Base-by-base conservation (phyloP, 2,329 filamentous ascomycete genomes). In the Phialophora tarda region DNA sequence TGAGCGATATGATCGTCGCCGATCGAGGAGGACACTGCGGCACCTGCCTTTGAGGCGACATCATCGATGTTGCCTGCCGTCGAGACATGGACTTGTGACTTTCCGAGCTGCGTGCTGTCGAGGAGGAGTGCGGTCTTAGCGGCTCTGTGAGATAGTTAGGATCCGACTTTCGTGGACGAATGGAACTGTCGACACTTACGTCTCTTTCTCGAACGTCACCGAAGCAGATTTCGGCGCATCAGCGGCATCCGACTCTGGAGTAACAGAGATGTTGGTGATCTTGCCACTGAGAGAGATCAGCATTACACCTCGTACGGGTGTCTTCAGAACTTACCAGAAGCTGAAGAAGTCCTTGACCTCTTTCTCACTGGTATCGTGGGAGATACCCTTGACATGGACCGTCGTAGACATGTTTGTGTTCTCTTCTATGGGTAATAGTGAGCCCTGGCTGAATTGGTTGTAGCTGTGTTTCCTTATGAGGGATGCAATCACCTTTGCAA, bases 161-260 rank as follows among this genome's bases (percentile, higher is more conserved):
- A n/a, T 59, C 14, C 23, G 17, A 32, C 60, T 21, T 5, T 50
- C 3, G 32, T 21, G 17, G n/a, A n/a, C 17, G 32, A 5, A 28
- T 14, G 60, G 23, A 24, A 4, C 10, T 58, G 34, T 12, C 30
- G 63, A 63, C 73, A 73, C 81, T 77, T 77, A 83, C 81, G 94
- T 96, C 78, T 94, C 89, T 84, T 97, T 97, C 81, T 98, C 95
- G 76, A 99, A 99, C 60, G 89, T 93, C 70, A 99, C 93, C n/a
- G 89, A 91, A 65, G 95, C 95, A 58, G 89, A 89, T 82, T 97
- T 92, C 72, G 86, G 84, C 72, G 89, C 85, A 75, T 87, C 87
- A 62, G 81, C 67, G 47, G 80, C 80, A 50, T 78, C 78, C 28
- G 82, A 83, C 47, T 79, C 83, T 59, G 88, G 81, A 30, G 88